Evolutionary conservation across 768 basidiomycete genomes (phyloP), one percentile per base, ranked within the genome.

Genomic region (Boletus subcaerulescens): DNA sequence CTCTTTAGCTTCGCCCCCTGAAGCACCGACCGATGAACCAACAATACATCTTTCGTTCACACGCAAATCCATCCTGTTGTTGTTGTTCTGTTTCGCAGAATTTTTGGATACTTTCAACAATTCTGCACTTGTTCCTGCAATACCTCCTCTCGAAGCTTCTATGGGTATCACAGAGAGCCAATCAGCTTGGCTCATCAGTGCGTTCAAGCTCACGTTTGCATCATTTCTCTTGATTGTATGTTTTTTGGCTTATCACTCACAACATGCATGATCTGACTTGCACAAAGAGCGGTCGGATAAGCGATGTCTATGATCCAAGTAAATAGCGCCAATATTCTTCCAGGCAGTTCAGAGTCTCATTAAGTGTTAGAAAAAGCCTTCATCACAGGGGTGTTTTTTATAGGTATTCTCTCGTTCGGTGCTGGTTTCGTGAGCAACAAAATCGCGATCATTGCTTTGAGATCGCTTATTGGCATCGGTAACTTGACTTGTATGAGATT

Each of bases 401-500:
- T 85, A 13, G 79, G 79, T 4, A 43, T 79, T 36, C 64, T 80
- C 18, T 74, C 77, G 11, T 57, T 83, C 15, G 71, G 71, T 20
- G 71, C 70, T n/a, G 80, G 80, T 20, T 83, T 84, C 55, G 68
- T 71, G 26, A 52, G 68, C 18, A 67, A 74, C 60, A 76, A 79
- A 58, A 74, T 82, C 48, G 72, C 69, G 0, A 67, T 85, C 43
- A 71, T 84, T 35, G 70, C 81, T 36, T 62, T 85, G 1, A 73
- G 84, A 58, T 81, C 78, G 3, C 45, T 85, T 10, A 77, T 71
- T 57, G 83, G 84, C 18, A 71, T 77, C 33, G 73, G 80, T 76
- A 47, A 51, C n/a, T n/a, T n/a, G n/a, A 1, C 9, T 9, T 9
- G 1, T 9, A 35, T 11, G 15, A 0, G n/a, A 29, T 9, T 9